Evolutionary conservation across 257 asterid genomes (phyloP), one percentile per base, ranked within the genome.

Genomic region (Coffea canephora): DNA sequence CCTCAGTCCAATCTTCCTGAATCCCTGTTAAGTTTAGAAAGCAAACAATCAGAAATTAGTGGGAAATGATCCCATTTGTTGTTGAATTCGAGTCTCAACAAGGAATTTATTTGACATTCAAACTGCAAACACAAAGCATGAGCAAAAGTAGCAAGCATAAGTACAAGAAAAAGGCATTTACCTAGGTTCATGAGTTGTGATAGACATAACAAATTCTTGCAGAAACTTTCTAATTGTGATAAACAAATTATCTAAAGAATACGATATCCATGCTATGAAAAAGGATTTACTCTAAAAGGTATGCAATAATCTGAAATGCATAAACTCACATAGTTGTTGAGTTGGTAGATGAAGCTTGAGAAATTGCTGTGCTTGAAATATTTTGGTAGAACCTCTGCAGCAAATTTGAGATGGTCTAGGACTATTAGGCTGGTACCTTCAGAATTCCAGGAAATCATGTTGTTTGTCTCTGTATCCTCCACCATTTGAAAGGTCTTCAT

Each of bases 271-370:
- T 34, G 10, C 27, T 66, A 19, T 11, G 54, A 46, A 49, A 0
- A 34, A 6, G 18, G 5, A 27, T 18, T 4, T 1, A 14, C 1
- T 7, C 36, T 39, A 39, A 43, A 55, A 9, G n/a, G 62, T 18
- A 61, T 25, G 2, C 39, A 65, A 6, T 74, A 14, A 75, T 48
- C 62, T 57, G 62, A 36, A 69, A 70, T 31, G 23, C 0, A 16
- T 5, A 61, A 34, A 69, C 90, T 5, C 82, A 89, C 97, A 75
- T 92, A 92, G 87, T 86, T 89, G 78, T 89, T 89, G 82, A 92
- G 96, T 27, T 92, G 96, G 80, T 87, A 89, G 54, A 87, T 73
- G 57, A 91, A 92, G 86, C 93, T 89, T 0, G 96, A 84, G 62
- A 92, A 84, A 50, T 87, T 89, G 83, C 71, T 83, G 78, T 89